Evolutionary conservation across 139 green algal species (phyloP).

Genomic region (Asterochloris erici): DNA sequence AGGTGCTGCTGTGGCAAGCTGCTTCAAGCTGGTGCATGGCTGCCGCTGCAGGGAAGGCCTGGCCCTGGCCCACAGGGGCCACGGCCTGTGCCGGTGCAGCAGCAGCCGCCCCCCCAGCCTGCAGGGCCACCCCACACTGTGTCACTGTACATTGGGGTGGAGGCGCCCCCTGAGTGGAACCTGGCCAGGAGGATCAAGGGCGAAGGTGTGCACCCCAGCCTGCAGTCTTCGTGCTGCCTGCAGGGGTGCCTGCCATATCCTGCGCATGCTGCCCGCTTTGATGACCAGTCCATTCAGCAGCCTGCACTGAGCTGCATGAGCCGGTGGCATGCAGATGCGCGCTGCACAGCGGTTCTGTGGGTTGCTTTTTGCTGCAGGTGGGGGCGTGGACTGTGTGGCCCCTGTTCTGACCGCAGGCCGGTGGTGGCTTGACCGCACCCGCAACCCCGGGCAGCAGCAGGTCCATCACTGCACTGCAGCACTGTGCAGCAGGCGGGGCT

Average conservation of each 20-base stretch:
- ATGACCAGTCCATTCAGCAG: neutral
- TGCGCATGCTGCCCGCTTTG: neutral
- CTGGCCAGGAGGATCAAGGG: conserved; percentile 36
- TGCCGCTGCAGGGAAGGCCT: no score
- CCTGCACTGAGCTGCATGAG: neutral
- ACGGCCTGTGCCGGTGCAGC: neutral
- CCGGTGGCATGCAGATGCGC: neutral
- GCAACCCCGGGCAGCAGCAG: neutral
- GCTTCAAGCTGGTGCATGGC: no score
- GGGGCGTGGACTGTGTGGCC: neutral
- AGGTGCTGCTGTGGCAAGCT: no score
- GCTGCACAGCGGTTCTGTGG: neutral
- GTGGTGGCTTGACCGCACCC: neutral
- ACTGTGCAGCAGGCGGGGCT: neutral
- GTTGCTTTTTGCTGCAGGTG: neutral
- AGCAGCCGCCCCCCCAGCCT: neutral
- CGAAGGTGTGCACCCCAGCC: conserved; percentile 18
- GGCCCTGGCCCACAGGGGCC: neutral
- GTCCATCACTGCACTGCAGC: neutral
- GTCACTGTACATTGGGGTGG: conserved; percentile 37
- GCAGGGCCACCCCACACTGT: neutral
- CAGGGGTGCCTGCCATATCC: conserved; percentile 7
- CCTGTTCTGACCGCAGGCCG: neutral
- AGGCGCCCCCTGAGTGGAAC: conserved; percentile 31
- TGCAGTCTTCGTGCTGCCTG: neutral